phyloP scores from a whole-genome alignment of 2,329 filamentous ascomycete genomes.

The Ambrosiella cleistominuta region DNA sequence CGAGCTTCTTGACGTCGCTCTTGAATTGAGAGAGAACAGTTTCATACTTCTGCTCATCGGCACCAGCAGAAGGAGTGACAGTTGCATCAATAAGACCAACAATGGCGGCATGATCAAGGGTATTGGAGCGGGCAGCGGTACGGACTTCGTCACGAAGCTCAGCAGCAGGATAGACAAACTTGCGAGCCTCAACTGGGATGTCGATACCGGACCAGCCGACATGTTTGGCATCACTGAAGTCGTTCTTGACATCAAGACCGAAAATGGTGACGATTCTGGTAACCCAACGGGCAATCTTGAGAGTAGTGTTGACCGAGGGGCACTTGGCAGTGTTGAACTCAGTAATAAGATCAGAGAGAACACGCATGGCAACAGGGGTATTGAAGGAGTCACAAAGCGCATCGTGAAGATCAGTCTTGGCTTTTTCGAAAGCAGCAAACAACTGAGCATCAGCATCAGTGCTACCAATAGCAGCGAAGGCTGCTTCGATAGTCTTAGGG shows the following conservation, averaged over 20 bases:
- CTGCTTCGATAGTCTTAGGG: constrained; percentile 5
- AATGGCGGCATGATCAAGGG: constrained; percentile 31
- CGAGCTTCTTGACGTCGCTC: constrained; percentile 35
- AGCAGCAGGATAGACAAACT: constrained; percentile 28
- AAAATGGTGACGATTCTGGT: constrained; percentile 73
- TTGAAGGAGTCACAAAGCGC: constrained; percentile 76
- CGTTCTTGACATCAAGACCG: constrained; percentile 45
- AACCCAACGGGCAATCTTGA: constrained; percentile 51
- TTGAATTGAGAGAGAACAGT: constrained; percentile 32
- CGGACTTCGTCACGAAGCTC: constrained; percentile 11
- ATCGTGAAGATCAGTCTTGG: constrained; percentile 34
- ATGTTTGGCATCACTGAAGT: constrained; percentile 17
- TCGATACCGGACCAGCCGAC: constrained; percentile 24
- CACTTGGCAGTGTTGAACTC: constrained; percentile 21
- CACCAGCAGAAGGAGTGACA: constrained; percentile 25
- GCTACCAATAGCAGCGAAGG: constrained; percentile 6
- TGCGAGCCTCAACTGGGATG: constrained; percentile 28
- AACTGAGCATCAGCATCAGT: constrained; percentile 19
- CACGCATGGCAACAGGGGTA: constrained; percentile 60
- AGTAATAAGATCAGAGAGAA: constrained; percentile 62
- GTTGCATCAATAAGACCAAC: constrained; percentile 31
- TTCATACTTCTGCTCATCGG: constrained; percentile 23
- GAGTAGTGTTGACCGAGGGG: constrained; percentile 4
- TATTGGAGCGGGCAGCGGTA: constrained; percentile 14
- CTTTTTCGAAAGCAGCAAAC: constrained; percentile 30